Conservation (phyloP, 2,329 filamentous ascomycete genomes). For the Bretziella fagacearum region DNA sequence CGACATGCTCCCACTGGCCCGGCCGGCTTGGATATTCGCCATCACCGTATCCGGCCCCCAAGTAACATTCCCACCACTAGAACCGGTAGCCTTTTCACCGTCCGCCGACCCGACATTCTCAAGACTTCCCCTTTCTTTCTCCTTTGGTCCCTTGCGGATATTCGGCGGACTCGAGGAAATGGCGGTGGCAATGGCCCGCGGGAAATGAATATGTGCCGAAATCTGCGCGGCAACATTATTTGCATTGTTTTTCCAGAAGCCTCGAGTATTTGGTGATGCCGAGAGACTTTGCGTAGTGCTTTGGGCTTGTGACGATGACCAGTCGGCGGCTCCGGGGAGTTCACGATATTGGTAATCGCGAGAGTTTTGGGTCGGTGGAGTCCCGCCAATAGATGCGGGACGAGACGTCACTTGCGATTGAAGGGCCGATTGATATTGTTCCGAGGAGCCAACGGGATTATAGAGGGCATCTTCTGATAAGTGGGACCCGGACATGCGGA, state of each 20-base stretch:
- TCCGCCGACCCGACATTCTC: slow-evolving; percentile 15
- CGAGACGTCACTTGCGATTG: slow-evolving; percentile 11
- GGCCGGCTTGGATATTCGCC: slow-evolving; percentile 26
- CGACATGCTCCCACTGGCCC: slow-evolving; percentile 30
- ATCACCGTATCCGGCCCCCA: slow-evolving; percentile 32
- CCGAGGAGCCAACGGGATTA: slow-evolving; percentile 20
- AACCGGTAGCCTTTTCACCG: slow-evolving; percentile 18
- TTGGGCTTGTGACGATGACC: slow-evolving; percentile 23
- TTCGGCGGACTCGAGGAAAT: slow-evolving; percentile 29
- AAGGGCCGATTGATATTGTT: slow-evolving; percentile 25
- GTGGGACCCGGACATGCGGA: slow-evolving; percentile 36
- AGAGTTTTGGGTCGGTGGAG: slow-evolving; percentile 35
- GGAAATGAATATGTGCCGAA: slow-evolving; percentile 27
- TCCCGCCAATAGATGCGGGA: slow-evolving; percentile 29
- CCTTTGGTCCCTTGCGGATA: slow-evolving; percentile 38
- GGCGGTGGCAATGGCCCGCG: slow-evolving; percentile 16
- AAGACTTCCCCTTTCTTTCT: slow-evolving; percentile 39
- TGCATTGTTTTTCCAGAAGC: slow-evolving; percentile 33
- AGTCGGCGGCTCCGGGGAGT: slow-evolving; percentile 25
- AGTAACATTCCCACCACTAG: slow-evolving; percentile 24
- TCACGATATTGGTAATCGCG: slow-evolving; percentile 22
- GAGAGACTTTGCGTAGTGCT: slow-evolving; percentile 28
- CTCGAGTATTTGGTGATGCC: slow-evolving; percentile 40
- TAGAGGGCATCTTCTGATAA: slow-evolving; percentile 39
- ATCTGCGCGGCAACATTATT: slow-evolving; percentile 18